Evolutionary conservation across 2,329 filamentous ascomycete genomes (phyloP), one percentile per base, ranked within the genome.

Genomic region (Thermoascus crustaceus): DNA sequence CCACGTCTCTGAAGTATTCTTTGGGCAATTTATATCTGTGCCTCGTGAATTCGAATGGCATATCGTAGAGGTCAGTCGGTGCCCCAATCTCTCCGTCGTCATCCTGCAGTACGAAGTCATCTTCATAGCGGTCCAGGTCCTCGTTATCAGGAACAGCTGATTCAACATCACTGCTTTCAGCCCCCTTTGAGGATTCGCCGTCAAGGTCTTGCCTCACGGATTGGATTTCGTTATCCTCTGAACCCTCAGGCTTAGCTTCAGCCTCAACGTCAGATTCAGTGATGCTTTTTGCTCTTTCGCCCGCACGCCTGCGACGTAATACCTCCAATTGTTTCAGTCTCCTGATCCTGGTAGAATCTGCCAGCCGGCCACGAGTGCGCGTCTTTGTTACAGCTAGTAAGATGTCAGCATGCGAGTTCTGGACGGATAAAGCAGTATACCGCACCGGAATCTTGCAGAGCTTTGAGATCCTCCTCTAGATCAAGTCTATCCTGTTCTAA

Each of bases 1-100:
- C 68, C 0, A 76, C 80, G 47, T 80, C 77, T 31, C 73, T 75
- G 63, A 89, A 89, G 32, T 87, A 75, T 24, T 85, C 78, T 44
- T 78, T 79, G 0, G 80, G 64, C 33, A 81, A 81, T 46, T 79
- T 78, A 42, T 78, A 76, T 0, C 76, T 72, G 38, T 81, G 71
- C 3, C 70, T 61, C 1, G 78, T 83, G 54, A 85, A 86, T 47
- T 82, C 66, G 1, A 88, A 65, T 0, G 84, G 84, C 2, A 85
- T 75, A 3, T 68, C 67, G 7, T 67, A 53, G 4, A 55, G 34
- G 16, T 63, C 57, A 7, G 69, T 61, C 2, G 73, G 76, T 1
- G 74, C 75, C 1, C 76, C 77, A 0, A 82, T 55, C 19, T 59
- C 72, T 27, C 69, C 68, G 4, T 76, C 69, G 10, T 77, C 78